Base-by-base conservation (phyloP, 2,329 filamentous ascomycete species). In the Phialocephala sp. region DNA sequence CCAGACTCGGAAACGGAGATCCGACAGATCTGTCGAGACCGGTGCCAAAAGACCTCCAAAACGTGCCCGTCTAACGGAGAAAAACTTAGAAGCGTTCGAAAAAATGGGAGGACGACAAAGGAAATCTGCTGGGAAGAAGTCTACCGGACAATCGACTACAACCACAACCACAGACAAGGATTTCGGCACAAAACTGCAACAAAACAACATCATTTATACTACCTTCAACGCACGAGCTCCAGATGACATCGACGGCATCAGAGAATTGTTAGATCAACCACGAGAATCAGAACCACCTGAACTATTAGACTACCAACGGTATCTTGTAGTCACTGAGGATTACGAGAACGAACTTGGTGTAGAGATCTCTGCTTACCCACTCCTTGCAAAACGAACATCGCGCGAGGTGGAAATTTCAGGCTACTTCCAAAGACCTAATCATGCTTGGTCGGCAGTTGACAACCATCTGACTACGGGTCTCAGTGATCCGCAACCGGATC, bases 61-160 rank as follows among this genome's bases (percentile, higher is more conserved):
- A 66, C 63, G 68, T 41, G 63, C 68, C n/a, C 68, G 60, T 59
- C 56, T 70, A 6, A 68, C 66, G 27, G 35, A 67, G 52, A 55
- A 63, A 69, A 68, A 68, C 36, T 66, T 70, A 55, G 60, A 67
- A 67, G 54, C 52, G 36, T 61, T 69, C 50, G 56, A 69, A 59
- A 67, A 65, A 62, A 66, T 68, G 41, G 45, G 59, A 68, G 57
- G 63, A 59, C 60, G 39, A 64, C 4, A 32, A 66, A 68, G 60
- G 37, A 66, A 68, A 45, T 59, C 61, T 61, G 47, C 56, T 52
- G n/a, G 43, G 65, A 52, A 54, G 36, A 69, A 58, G 56, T 69
- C 60, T 47, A 67, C 41, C 58, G 60, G 41, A 55, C 50, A 45
- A 36, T 62, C 45, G 52, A 60, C 62, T 50, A 63, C 43, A 60